Evolutionary conservation across 2,329 filamentous ascomycete species (phyloP), one percentile per base, ranked within the genome.

Genomic region (Xylariaceae sp.): DNA sequence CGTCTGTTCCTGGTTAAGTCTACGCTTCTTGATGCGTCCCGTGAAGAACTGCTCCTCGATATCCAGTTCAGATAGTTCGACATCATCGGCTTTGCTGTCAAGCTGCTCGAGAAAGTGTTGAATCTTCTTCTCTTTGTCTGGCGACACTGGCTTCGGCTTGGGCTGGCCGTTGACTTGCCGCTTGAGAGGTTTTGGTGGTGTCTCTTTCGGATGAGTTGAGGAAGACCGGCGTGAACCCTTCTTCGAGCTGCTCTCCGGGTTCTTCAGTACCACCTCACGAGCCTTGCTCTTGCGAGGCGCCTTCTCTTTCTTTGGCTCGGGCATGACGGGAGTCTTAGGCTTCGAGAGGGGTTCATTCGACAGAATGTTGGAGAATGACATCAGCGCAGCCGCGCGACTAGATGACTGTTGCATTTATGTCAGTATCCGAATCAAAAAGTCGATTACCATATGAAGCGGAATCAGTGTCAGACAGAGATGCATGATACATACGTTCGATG

Each of bases 311-410:
- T 72, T 70, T 1, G 52, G 37, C 55, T 75, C 73, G 37, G 66
- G 54, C 63, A 71, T 70, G 60, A 70, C 66, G 30, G 66, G 64
- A 6, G 67, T 62, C 49, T 68, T 79, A 6, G 80, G 77, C 57
- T 78, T 78, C 2, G 78, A 75, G 40, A 82, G 78, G 51, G 87
- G 84, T 53, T 90, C 86, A 53, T 88, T 91, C 3, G 90, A 92
- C 43, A 97, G 85, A 56, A 97, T 95, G 69, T 91, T 96, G 62
- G 90, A 94, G 67, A 97, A 94, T 4, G 91, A 94, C 91, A 96
- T 96, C 51, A 91, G 88, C 69, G 95, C 88, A 55, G 87, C 86
- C 41, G 86, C 79, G 69, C 91, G 85, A 62, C 83, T 84, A 1
- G 87, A 82, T 48, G 87, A 87, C 81, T 91, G 70, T 35, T 43